Base-by-base conservation (phyloP, 2,329 filamentous ascomycete genomes). In the Hirsutella rhossiliensis region DNA sequence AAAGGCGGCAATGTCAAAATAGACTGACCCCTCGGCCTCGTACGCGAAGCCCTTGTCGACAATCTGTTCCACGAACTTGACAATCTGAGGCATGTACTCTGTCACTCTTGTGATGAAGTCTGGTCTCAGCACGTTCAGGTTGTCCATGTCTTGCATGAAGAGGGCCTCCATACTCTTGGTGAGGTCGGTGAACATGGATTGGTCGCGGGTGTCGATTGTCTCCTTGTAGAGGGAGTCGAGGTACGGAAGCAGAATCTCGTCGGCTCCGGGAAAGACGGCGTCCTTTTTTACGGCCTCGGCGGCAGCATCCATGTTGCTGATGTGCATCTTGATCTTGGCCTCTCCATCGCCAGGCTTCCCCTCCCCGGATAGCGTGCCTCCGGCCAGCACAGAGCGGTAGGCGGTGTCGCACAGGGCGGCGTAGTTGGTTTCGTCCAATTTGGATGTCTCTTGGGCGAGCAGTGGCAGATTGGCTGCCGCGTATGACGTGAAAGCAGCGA, bases 1-100 rank as follows among this genome's bases (percentile, higher is more conserved):
- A 56, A 95, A 97, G 0, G 85, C 78, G 5, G 73, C 70, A 50
- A 94, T 96, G 55, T 96, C 90, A 50, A 96, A 97, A 63, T 96
- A 96, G 1, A 97, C 87, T 0, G 87, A 94, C 0, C 88, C 89
- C 53, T 92, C 84, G 0, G 72, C 66, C 55, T 78, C 73, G 52
- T 97, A 97, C 2, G 82, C 90, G 53, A 89, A 96, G 0, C 85
- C 84, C 58, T 95, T 94, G 42, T 83, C 68, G 19, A 94, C 78
- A 45, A 95, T 86, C 50, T 76, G 79, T 55, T 90, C 76, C 0
- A 96, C 87, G 50, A 94, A 96, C 11, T 75, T 69, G 39, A 85
- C 87, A 56, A 97, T 96, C 56, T 94, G 81, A 0, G 82, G 80
- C 4, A 90, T 84, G 54, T 92, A 96, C 55, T 95, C 87, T 1